phyloP scores from a whole-genome alignment of 2,329 filamentous ascomycete genomes.

The Diaporthe longicolla region DNA sequence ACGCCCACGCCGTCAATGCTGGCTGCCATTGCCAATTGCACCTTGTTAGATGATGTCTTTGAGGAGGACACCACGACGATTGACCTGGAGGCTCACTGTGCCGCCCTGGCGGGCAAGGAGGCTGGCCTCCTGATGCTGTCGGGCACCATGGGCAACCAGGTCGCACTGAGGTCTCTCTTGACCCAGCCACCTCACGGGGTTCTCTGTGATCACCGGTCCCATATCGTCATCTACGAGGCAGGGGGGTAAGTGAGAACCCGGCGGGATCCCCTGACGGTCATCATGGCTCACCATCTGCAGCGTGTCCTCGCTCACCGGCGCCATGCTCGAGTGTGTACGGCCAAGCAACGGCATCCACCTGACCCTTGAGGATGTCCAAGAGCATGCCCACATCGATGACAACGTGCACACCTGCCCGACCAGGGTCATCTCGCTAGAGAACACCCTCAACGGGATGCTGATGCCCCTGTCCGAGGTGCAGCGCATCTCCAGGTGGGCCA shows the following conservation, averaged over 20 bases:
- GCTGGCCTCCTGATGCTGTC: conserved; percentile 85
- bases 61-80: conserved; percentile 84
- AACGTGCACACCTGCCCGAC: conserved; percentile 87
- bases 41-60: conserved; percentile 88
- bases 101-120: conserved; percentile 80
- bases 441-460: conserved; percentile 84
- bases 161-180: conserved; percentile 84
- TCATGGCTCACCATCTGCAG: conserved; percentile 55
- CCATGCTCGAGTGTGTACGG: conserved; percentile 75
- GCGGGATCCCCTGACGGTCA: neutral
- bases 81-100: conserved; percentile 81
- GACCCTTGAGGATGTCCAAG: conserved; percentile 81
- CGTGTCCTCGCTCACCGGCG: conserved; percentile 79
- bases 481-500: conserved; percentile 79
- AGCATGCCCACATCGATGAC: conserved; percentile 73
- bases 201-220: conserved; percentile 82
- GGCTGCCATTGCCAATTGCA: conserved; percentile 79
- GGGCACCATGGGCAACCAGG: conserved; percentile 95
- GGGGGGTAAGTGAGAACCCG: conserved; percentile 64
- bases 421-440: conserved; percentile 85
- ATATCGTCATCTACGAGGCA: conserved; percentile 79
- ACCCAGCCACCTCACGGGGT: conserved; percentile 84
- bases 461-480: conserved; percentile 81
- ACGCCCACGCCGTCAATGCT: conserved; percentile 88
- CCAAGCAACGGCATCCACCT: conserved; percentile 81